phyloP scores from a whole-genome alignment of 495 filamentous ascomycete genomes.

The Penicillium pulvis region DNA sequence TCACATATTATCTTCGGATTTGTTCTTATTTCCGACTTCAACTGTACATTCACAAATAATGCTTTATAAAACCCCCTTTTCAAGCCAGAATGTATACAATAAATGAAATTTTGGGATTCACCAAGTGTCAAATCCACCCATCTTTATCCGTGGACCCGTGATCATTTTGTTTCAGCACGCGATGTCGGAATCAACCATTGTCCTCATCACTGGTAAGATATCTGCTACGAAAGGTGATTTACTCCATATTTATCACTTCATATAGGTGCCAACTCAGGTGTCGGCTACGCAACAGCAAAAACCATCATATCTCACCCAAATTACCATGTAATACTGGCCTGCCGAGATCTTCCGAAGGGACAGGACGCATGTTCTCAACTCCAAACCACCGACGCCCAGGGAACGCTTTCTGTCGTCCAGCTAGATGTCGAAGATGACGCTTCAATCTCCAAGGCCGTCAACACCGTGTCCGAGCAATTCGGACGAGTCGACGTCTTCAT shows the following conservation, averaged over 20 bases:
- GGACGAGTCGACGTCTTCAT: constrained; percentile 36
- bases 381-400: constrained; percentile 16
- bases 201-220: not conserved
- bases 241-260: not conserved
- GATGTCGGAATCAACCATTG: not conserved
- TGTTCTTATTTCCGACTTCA: too few species aligned
- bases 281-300: constrained; percentile 33
- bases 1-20: too few species aligned
- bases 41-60: too few species aligned
- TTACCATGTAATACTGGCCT: constrained; percentile 34
- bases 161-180: too few species aligned
- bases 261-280: constrained; percentile 34
- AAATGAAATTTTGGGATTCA: too few species aligned
- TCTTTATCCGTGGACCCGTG: too few species aligned
- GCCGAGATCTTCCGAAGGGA: constrained; percentile 27
- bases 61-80: too few species aligned
- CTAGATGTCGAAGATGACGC: constrained; percentile 34
- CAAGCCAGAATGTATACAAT: too few species aligned
- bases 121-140: too few species aligned
- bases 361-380: constrained; percentile 23
- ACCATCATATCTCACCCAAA: constrained; percentile 19
- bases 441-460: constrained; percentile 30
- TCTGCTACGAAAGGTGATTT: too few species aligned
- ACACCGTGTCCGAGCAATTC: constrained; percentile 20
- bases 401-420: constrained; percentile 25